These are phyloP conservation scores for Cryptosporidium tyzzeri DNA, from an alignment of 169 alveolate genomes.

Conservation along the genomic window DNA sequence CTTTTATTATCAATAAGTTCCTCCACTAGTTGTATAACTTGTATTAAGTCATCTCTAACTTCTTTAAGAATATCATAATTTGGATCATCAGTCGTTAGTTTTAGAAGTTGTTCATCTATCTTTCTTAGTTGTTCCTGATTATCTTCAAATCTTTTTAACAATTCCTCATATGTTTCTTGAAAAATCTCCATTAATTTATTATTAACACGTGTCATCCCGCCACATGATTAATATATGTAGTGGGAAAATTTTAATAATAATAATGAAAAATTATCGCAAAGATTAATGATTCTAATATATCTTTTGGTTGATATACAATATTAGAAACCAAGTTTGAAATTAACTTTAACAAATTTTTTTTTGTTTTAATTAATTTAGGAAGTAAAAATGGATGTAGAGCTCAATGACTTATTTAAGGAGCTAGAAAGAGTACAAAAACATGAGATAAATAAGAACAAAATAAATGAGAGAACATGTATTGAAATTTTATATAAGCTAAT, in stretches of 20 bases:
- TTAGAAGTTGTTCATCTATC: neutral
- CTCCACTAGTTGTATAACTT: conserved; percentile 1
- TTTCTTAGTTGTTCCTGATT: conserved; percentile 21
- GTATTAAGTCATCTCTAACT: conserved; percentile 35
- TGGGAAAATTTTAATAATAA: neutral
- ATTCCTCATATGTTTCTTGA: conserved; percentile 21
- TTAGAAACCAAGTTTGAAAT: neutral
- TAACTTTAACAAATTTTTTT: too few relatives aligned
- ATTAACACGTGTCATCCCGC: conserved; percentile 5
- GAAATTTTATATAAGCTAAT: conserved; percentile 32
- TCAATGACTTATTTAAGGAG: neutral
- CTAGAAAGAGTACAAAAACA: conserved; percentile 10
- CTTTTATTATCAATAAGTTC: conserved; percentile 17
- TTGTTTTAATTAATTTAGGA: neutral
- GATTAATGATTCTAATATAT: too few relatives aligned
- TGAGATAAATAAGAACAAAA: neutral
- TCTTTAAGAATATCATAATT: neutral
- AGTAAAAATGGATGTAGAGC: neutral
- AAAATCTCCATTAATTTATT: conserved; percentile 21
- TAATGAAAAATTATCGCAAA: neutral
- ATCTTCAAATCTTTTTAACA: neutral
- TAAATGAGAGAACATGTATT: conserved; percentile 37
- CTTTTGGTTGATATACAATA: too few relatives aligned
- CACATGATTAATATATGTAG: neutral
- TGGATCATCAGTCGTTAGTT: neutral